A percentile compares a stretch with the other conserved stretches of the same genome.
Conservation (phyloP, 768 basidiomycete species). For the Suillus variegatus region DNA sequence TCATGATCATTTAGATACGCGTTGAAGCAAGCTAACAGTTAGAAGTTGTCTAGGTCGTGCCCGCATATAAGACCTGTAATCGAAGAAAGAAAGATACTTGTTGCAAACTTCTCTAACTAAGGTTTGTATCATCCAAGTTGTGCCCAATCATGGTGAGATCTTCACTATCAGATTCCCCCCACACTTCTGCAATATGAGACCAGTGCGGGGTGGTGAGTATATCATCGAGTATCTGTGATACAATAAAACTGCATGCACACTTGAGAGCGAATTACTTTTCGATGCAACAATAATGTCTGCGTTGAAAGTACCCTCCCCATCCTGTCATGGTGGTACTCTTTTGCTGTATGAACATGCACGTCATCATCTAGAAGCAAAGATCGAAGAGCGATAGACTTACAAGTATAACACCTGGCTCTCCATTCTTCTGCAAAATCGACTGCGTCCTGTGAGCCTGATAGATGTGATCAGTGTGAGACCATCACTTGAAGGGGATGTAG, state of each 20-base stretch:
- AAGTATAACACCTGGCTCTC: constrained; percentile 48
- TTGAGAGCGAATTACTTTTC: constrained; percentile 38
- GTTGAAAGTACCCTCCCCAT: constrained; percentile 48
- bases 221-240: constrained; percentile 53
- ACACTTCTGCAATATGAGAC: constrained; percentile 45
- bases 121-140: constrained; percentile 45
- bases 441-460: constrained; percentile 21
- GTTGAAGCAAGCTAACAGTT: not conserved
- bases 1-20: not conserved
- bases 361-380: not conserved
- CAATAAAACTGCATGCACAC: not conserved
- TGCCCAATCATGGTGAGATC: constrained; percentile 61
- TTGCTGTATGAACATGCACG: constrained; percentile 36
- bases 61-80: not conserved
- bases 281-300: constrained; percentile 52
- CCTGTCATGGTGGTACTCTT: constrained; percentile 37
- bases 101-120: too few relatives aligned
- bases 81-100: too few relatives aligned
- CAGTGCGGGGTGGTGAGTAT: constrained; percentile 54
- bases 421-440: constrained; percentile 54
- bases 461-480: not conserved
- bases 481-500: not conserved
- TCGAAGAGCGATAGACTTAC: constrained; percentile 12
- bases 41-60: not conserved
- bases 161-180: constrained; percentile 44